Evolutionary conservation across 768 basidiomycete species (phyloP).

Genomic region (Trametes cubensis): DNA sequence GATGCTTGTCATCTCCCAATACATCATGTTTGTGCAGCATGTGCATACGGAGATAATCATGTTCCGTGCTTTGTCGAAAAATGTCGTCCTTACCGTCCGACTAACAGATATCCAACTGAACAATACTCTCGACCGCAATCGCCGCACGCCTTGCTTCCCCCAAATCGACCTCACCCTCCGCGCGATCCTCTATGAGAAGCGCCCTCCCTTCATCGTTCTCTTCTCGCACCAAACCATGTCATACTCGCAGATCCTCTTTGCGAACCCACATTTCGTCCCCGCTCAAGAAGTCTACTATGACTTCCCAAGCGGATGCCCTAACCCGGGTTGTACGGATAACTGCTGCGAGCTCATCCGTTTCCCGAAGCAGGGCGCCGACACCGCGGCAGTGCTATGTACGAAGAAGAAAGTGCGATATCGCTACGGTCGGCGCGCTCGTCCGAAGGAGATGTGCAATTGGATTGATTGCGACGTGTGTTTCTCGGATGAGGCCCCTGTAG

Average conservation of each 20-base stretch:
- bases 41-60: neutral
- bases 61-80: neutral
- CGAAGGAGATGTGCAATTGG: slow-evolving; percentile 80
- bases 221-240: slow-evolving; percentile 82
- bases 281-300: slow-evolving; percentile 74
- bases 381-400: slow-evolving; percentile 63
- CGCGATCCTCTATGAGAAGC: slow-evolving; percentile 75
- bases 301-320: slow-evolving; percentile 79
- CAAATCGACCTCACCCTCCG: slow-evolving; percentile 80
- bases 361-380: slow-evolving; percentile 63
- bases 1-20: neutral
- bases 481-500: slow-evolving; percentile 41
- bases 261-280: slow-evolving; percentile 69
- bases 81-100: slow-evolving; percentile 1
- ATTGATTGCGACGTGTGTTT: slow-evolving; percentile 72
- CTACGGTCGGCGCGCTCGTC: slow-evolving; percentile 45
- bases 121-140: slow-evolving; percentile 66
- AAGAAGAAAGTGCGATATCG: slow-evolving; percentile 49
- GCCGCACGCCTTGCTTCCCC: slow-evolving; percentile 78
- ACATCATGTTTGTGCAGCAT: slow-evolving; percentile 5
- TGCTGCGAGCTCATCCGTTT: slow-evolving; percentile 80
- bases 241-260: slow-evolving; percentile 82
- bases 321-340: slow-evolving; percentile 77
- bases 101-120: slow-evolving; percentile 63
- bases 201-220: slow-evolving; percentile 73